Evolutionary conservation across 176 grass and related monocot genomes (phyloP).

Genomic region (Leersia perrieri): DNA sequence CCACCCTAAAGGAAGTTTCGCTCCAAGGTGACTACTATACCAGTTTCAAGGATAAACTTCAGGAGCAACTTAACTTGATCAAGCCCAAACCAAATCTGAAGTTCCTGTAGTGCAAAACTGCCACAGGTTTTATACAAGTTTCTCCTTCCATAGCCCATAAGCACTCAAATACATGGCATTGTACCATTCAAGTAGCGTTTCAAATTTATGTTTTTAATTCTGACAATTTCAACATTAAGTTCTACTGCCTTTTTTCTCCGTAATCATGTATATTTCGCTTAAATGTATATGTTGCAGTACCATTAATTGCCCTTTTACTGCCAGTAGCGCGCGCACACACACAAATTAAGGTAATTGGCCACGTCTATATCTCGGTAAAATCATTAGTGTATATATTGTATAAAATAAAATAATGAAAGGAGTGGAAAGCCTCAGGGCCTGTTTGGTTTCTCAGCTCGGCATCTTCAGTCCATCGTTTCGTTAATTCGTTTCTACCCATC

Average conservation of each 20-base stretch:
- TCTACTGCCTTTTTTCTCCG: not conserved
- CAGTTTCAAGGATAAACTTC: not conserved
- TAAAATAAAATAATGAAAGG: too few species aligned
- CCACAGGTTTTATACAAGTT: too few species aligned
- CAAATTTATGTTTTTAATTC: too few species aligned
- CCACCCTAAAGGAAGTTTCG: not conserved
- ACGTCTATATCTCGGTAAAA: not conserved
- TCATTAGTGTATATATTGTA: too few species aligned
- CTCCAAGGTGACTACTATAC: not conserved
- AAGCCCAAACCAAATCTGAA: not conserved
- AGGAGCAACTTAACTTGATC: not conserved
- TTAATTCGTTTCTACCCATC: too few species aligned
- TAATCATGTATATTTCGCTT: not conserved
- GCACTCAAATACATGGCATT: rapidly evolving
- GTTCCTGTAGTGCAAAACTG: too few species aligned
- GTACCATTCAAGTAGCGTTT: too few species aligned
- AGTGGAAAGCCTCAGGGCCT: too few species aligned
- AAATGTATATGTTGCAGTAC: not conserved
- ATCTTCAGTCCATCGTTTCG: too few species aligned
- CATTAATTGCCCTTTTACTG: not conserved
- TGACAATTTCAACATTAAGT: not conserved
- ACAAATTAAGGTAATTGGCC: not conserved
- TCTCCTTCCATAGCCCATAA: too few species aligned
- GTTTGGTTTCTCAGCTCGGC: too few species aligned
- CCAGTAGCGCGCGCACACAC: not conserved